Conservation (phyloP, 345 rosid genomes). For the rapeseed (Brassica napus) region DNA sequence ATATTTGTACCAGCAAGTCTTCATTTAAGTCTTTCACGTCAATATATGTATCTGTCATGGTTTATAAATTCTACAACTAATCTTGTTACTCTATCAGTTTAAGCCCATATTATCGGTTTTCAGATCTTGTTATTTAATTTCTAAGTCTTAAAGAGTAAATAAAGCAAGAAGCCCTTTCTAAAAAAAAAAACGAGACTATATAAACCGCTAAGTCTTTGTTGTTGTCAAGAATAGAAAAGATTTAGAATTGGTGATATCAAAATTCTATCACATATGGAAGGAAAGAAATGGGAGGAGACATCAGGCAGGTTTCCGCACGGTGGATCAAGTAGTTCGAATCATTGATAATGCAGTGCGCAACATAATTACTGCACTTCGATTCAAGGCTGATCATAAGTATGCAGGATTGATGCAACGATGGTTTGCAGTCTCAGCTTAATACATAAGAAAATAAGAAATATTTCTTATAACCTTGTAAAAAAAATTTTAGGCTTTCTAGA, state of each 20-base stretch:
- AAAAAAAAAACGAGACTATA: background rate
- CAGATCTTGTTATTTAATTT: background rate
- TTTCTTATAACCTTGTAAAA: too few species aligned
- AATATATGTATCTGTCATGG: background rate
- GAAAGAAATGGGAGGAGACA: too few species aligned
- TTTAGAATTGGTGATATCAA: background rate
- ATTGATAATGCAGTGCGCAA: too few species aligned
- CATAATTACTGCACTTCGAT: too few species aligned
- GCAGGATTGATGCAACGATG: too few species aligned
- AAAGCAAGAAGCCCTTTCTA: too few species aligned
- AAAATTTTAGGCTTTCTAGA: too few species aligned
- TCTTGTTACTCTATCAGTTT: background rate
- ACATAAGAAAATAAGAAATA: too few species aligned
- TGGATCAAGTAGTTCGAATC: too few species aligned
- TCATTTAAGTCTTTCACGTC: background rate
- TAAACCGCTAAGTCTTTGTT: background rate
- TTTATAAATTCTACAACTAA: background rate
- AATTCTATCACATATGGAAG: background rate
- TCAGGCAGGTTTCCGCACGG: too few species aligned
- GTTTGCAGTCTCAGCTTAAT: too few species aligned
- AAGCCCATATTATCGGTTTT: background rate
- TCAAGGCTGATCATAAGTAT: too few species aligned
- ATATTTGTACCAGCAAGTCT: background rate
- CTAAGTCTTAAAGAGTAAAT: background rate
- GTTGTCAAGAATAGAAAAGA: background rate